Conservation (phyloP, 2,329 filamentous ascomycete species). For the Colletotrichum salicis region DNA sequence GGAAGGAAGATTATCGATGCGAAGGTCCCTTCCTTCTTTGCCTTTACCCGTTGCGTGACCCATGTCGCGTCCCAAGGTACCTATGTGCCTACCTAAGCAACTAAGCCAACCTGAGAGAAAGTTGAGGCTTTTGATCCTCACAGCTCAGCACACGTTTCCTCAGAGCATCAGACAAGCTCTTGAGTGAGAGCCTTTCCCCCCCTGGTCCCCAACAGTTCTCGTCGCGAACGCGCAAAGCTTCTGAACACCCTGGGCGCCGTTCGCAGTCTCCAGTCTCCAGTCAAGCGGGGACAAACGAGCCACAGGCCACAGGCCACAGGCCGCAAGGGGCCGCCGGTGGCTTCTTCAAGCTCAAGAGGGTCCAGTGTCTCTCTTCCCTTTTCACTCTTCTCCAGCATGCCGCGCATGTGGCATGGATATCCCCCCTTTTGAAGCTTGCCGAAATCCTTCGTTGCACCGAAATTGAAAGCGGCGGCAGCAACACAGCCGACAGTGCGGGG, state of each 20-base stretch:
- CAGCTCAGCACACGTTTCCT: conserved; percentile 23
- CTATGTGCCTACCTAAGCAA: too few species aligned
- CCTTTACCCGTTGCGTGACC: conserved; percentile 13
- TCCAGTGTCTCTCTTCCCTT: not conserved
- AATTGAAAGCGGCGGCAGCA: not conserved
- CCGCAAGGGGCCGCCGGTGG: not conserved
- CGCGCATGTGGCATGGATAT: not conserved
- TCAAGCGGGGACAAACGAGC: conserved; percentile 1
- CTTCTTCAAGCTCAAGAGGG: conserved; percentile 4
- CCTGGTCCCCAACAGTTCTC: conserved; percentile 31
- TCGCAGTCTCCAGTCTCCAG: not conserved
- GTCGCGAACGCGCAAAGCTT: conserved; percentile 33
- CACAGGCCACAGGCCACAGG: conserved; percentile 4
- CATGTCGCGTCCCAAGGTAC: not conserved
- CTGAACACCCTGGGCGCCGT: conserved; percentile 22
- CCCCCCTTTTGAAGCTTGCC: not conserved
- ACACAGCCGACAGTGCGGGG: not conserved
- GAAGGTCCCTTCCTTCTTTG: conserved; percentile 4
- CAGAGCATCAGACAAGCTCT: conserved; percentile 4
- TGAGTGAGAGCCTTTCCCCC: not conserved
- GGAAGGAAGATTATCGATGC: conserved; percentile 7
- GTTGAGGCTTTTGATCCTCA: not conserved
- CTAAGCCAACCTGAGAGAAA: too few species aligned
- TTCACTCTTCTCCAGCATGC: not conserved
- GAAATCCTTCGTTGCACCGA: conserved; percentile 16